Conservation (phyloP, 768 basidiomycete genomes). For the Tricholoma furcatifolium region DNA sequence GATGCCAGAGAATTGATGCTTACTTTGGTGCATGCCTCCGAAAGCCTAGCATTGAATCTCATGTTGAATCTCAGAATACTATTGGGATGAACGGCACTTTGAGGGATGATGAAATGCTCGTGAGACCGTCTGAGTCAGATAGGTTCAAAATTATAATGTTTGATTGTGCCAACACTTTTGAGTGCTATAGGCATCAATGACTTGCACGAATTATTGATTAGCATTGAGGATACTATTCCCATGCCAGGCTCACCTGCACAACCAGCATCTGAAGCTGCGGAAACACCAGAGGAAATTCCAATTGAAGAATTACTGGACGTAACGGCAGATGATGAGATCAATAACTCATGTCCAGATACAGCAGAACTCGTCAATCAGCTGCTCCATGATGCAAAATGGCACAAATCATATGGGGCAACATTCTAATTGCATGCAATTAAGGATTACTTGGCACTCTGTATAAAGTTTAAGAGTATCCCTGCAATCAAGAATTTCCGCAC, state of each 20-base stretch:
- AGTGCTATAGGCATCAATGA: too few relatives aligned
- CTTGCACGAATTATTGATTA: too few relatives aligned
- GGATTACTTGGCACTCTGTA: conserved; percentile 8
- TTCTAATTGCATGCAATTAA: conserved; percentile 16
- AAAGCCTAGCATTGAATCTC: neutral
- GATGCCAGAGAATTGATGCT: neutral
- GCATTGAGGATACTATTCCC: too few relatives aligned
- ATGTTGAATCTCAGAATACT: neutral
- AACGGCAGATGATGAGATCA: neutral
- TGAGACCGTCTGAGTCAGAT: too few relatives aligned
- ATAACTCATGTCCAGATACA: neutral
- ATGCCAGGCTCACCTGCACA: neutral
- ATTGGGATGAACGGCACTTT: too few relatives aligned
- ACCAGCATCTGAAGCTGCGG: neutral
- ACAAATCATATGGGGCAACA: conserved; percentile 7
- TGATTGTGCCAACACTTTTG: too few relatives aligned
- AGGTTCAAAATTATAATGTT: too few relatives aligned
- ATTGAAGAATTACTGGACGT: neutral
- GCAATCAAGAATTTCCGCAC: conserved; percentile 6
- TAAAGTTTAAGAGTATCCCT: conserved; percentile 1
- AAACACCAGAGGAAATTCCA: neutral
- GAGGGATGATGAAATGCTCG: too few relatives aligned
- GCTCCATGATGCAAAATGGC: conserved; percentile 8
- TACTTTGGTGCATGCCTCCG: neutral
- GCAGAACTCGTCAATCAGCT: neutral